Base-by-base conservation (phyloP, 2,329 filamentous ascomycete species). In the Aspergillus phoenicis region DNA sequence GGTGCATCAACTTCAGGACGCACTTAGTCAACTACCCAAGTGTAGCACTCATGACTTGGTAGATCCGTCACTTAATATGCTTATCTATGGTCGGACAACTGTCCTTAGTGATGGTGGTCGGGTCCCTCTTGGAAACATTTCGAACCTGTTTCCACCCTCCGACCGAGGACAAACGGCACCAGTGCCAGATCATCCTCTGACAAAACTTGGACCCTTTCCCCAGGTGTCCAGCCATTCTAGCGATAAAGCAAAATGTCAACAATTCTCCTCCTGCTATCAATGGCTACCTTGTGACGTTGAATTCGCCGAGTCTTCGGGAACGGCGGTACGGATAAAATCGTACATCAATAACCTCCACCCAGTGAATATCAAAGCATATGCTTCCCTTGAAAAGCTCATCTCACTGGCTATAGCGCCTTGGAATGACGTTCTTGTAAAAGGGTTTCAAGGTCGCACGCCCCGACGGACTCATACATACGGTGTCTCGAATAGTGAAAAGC, bases 271-370 rank as follows among this genome's bases (percentile, higher is more conserved):
- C 24, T n/a, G 20, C 22, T 53, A 24, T n/a, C 52, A 53, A 11
- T 53, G 52, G 52, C 33, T 53, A 28, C 36, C 52, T 24, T 53
- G 52, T 22, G 52, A 53, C 17, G 36, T 53, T 24, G 52, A 53
- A 17, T 53, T 53, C 39, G 15, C 36, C 4, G 22, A 53, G 7
- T n/a, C 52, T n/a, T 53, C 52, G 17, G 52, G 51, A 22, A 53
- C 52, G 36, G 52, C 52, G 38, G 52, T 53, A 15, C 52, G 22
- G 22, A 53, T 53, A 7, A 20, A 20, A 7, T 53, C 52, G 13
- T 53, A 53, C 24, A 53, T 53, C 3, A 53, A 53, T 10, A 53
- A 53, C 11, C 52, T 53, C 22, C 52, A 41, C 52, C 36, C 52
- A 2, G 20, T 20, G 41, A 10, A 2, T 4, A 15, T 8, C 8